Percentiles rank a stretch among this genome's conserved stretches.
Evolutionary conservation across 2,329 filamentous ascomycete genomes (phyloP).

Genomic region (Metarhizium brunneum): DNA sequence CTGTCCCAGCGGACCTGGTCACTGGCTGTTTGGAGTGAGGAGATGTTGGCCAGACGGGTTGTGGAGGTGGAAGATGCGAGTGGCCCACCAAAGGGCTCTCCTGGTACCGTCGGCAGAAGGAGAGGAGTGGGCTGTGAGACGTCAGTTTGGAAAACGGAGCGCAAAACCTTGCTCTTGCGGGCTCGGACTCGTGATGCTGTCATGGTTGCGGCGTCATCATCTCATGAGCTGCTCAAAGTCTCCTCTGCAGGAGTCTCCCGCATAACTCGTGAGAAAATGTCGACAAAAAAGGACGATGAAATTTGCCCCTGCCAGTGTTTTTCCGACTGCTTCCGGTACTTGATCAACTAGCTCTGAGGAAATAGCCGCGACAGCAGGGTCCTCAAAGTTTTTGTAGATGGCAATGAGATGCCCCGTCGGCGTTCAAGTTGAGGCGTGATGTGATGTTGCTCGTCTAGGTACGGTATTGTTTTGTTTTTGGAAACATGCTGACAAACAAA

Average conservation of each 20-base stretch:
- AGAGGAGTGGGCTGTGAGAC: slow-evolving; percentile 39
- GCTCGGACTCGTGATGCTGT: slow-evolving; percentile 34
- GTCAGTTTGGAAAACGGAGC: slow-evolving; percentile 46
- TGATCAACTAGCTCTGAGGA: neutral
- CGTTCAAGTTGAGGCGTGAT: neutral
- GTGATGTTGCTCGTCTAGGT: neutral
- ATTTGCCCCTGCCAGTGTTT: neutral
- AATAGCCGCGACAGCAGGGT: neutral
- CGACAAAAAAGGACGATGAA: neutral
- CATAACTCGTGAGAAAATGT: neutral
- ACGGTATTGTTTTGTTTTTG: neutral
- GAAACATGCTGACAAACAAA: slow-evolving; percentile 1
- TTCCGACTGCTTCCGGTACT: neutral
- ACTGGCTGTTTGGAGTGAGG: slow-evolving; percentile 18
- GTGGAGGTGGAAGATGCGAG: slow-evolving; percentile 10
- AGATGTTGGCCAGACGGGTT: slow-evolving; percentile 4
- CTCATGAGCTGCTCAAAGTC: neutral
- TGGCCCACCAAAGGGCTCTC: slow-evolving; percentile 37
- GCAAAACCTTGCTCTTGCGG: slow-evolving; percentile 41
- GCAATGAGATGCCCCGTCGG: neutral
- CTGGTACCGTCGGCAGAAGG: slow-evolving; percentile 28
- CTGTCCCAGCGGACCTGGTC: slow-evolving; percentile 51
- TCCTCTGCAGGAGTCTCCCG: neutral
- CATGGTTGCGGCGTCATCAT: slow-evolving; percentile 15
- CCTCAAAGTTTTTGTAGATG: neutral